Percentiles rank a stretch among this genome's conserved stretches.
Conservation (phyloP, 305 asterid species). For the Caryopteris hybrid region DNA sequence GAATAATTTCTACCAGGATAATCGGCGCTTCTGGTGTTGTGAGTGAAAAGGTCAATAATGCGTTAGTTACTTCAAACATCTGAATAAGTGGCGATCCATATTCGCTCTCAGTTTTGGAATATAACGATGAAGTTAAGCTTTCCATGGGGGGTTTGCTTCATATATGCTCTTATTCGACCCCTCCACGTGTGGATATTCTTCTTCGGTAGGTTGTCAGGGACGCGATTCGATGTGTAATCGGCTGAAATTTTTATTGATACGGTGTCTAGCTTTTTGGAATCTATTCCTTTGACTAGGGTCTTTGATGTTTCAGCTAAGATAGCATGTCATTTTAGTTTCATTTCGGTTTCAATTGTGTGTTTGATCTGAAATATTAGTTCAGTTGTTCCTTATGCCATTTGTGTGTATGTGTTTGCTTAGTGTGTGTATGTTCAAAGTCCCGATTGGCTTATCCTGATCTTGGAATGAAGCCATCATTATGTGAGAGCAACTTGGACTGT, state of each 20-base stretch:
- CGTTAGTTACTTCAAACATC: background rate
- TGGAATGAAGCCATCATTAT: background rate
- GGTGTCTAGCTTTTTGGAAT: slow-evolving; percentile 10
- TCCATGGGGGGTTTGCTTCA: background rate
- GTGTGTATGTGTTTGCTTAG: too few species aligned
- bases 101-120: background rate
- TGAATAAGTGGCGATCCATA: background rate
- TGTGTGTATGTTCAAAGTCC: background rate
- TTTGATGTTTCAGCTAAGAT: background rate
- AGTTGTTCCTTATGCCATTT: too few species aligned
- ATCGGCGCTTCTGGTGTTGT: background rate
- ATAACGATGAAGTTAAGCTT: background rate
- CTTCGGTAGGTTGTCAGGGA: background rate
- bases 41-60: background rate
- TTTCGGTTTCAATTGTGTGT: background rate
- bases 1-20: background rate
- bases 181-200: slow-evolving; percentile 2
- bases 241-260: background rate
- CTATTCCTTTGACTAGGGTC: background rate
- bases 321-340: background rate
- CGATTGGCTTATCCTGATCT: background rate
- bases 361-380: background rate
- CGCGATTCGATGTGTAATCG: background rate
- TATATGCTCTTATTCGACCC: background rate
- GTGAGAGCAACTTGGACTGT: background rate